Evolutionary conservation across 371 early-diverging fungal species (phyloP).

Genomic region (Dipsacomyces acuminosporus): DNA sequence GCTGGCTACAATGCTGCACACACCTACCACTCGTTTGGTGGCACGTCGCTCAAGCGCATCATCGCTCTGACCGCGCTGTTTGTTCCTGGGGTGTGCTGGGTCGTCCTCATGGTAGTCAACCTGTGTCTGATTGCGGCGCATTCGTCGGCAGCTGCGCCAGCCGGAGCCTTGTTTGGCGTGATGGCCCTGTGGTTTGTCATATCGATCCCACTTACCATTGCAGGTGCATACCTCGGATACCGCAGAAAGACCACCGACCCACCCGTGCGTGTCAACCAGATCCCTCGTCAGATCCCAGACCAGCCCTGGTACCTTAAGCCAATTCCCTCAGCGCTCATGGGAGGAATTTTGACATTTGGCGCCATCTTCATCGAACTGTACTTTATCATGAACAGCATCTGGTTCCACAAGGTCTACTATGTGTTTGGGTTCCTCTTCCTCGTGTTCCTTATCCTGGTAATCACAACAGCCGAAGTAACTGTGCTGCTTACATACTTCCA

Average conservation of each 20-base stretch:
- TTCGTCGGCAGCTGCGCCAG: constrained; percentile 93
- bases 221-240: constrained; percentile 93
- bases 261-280: constrained; percentile 87
- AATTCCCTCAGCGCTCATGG: constrained; percentile 71
- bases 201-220: constrained; percentile 79
- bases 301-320: constrained; percentile 70
- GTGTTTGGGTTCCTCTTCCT: constrained; percentile 83
- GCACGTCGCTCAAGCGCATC: constrained; percentile 80
- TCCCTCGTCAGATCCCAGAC: constrained; percentile 90
- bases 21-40: constrained; percentile 90
- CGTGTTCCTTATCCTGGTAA: constrained; percentile 69
- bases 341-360: constrained; percentile 84
- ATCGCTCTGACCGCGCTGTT: constrained; percentile 77
- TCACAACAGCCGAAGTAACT: constrained; percentile 83
- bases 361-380: constrained; percentile 85
- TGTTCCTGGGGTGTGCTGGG: constrained; percentile 66
- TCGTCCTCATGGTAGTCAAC: constrained; percentile 80
- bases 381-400: constrained; percentile 81
- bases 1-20: constrained; percentile 88
- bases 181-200: constrained; percentile 84
- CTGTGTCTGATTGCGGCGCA: constrained; percentile 79
- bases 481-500: constrained; percentile 87
- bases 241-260: constrained; percentile 76
- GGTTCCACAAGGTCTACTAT: constrained; percentile 81
- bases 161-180: constrained; percentile 80